phyloP scores from a whole-genome alignment of 2,329 filamentous ascomycete species.

The Xylaria sp. region DNA sequence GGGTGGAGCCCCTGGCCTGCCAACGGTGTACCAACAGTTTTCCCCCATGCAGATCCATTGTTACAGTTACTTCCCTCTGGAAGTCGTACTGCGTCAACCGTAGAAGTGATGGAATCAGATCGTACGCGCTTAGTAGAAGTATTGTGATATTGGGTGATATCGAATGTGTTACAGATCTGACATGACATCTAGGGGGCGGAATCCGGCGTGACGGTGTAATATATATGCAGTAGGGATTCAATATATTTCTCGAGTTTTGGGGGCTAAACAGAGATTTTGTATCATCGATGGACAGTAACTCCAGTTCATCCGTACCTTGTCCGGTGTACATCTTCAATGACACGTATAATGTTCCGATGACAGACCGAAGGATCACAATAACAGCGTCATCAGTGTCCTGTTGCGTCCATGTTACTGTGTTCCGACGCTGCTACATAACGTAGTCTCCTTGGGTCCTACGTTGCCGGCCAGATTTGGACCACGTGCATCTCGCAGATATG shows the following conservation, averaged over 20 bases:
- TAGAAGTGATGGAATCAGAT: background rate
- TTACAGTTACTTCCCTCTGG: background rate
- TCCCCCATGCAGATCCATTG: background rate
- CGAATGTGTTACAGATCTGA: conserved; percentile 10
- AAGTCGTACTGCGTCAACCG: background rate
- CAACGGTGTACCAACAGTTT: background rate
- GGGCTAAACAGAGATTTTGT: background rate
- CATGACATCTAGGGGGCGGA: conserved; percentile 9
- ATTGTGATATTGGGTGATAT: background rate
- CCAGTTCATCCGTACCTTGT: background rate
- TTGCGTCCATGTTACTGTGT: conserved; percentile 9
- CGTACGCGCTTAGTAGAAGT: background rate
- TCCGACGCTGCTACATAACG: background rate
- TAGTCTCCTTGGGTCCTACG: background rate
- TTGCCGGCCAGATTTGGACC: background rate
- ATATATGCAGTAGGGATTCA: conserved; percentile 16
- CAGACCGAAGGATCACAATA: background rate
- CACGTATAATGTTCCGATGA: conserved; percentile 1
- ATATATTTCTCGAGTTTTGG: conserved; percentile 18
- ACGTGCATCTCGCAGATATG: conserved; percentile 6
- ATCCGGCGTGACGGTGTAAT: background rate
- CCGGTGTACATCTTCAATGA: background rate
- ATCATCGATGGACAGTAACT: background rate
- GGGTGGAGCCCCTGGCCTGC: conserved; percentile 2
- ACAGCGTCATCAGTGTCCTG: background rate